Percentiles rank a stretch among this genome's conserved stretches.
phyloP scores from a whole-genome alignment of 768 basidiomycete species.

The Russula vinacea region DNA sequence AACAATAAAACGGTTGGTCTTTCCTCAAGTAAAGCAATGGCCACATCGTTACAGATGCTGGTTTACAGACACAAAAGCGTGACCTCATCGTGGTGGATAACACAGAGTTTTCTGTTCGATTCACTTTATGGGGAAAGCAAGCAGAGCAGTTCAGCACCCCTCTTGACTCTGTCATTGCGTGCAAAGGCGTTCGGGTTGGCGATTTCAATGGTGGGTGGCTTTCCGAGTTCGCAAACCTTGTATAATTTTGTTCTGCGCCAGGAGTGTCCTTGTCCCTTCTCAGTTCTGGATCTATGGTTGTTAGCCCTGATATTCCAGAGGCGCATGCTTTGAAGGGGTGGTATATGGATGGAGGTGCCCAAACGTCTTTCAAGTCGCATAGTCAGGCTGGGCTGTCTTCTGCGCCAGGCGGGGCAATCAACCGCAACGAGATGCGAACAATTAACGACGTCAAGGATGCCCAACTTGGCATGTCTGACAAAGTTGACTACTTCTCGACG shows the following conservation, averaged over 20 bases:
- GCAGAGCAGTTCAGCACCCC: slow-evolving; percentile 73
- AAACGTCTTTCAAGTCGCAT: slow-evolving; percentile 68
- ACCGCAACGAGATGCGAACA: slow-evolving; percentile 68
- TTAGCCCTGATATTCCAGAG: slow-evolving; percentile 90
- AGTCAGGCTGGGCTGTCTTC: slow-evolving; percentile 45
- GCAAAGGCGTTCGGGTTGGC: slow-evolving; percentile 90
- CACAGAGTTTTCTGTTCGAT: slow-evolving; percentile 68
- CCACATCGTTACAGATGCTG: background rate
- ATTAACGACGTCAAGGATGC: slow-evolving; percentile 76
- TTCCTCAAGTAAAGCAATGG: background rate
- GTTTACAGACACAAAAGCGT: slow-evolving; percentile 72
- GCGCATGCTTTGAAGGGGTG: slow-evolving; percentile 86
- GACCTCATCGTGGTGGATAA: slow-evolving; percentile 87
- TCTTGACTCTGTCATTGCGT: slow-evolving; percentile 73
- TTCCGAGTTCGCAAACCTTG: slow-evolving; percentile 17
- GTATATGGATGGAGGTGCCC: slow-evolving; percentile 74
- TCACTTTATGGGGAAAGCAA: slow-evolving; percentile 96
- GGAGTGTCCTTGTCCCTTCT: slow-evolving; percentile 84
- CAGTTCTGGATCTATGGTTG: slow-evolving; percentile 73
- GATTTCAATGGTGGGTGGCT: slow-evolving; percentile 72
- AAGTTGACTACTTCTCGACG: slow-evolving; percentile 73
- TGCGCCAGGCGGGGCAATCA: slow-evolving; percentile 48
- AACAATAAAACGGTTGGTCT: slow-evolving; percentile 55
- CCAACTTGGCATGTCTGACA: slow-evolving; percentile 72
- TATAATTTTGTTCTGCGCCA: slow-evolving; percentile 33